Base-by-base conservation (phyloP, 2,329 filamentous ascomycete species). In the Calonectria montana region DNA sequence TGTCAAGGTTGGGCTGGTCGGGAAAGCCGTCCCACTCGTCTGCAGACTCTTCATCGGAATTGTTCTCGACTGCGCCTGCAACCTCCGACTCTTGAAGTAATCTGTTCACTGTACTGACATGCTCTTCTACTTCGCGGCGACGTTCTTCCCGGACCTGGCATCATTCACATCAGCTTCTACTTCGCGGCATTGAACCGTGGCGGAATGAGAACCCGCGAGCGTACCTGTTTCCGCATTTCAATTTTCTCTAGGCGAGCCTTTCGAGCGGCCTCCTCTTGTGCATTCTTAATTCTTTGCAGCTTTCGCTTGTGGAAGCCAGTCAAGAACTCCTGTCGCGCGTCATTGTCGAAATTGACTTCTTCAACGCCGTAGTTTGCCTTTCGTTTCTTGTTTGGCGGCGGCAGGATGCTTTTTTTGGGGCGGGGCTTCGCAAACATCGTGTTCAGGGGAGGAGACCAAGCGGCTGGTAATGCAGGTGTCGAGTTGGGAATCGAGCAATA, bases 291-390 rank as follows among this genome's bases (percentile, higher is more conserved):
- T 43, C 97, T 90, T 82, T 95, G 93, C 65, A 94, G 86, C 84
- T 98, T 98, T 83, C 97, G 93, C 88, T 98, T 99, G 87, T 96
- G 96, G 85, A 99, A 99, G 3, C 97, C 97, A 0, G 95, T 98
- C 70, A 99, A 88, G 81, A 94, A 99, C 80, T 98, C 95, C 75
- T 93, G 87, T 75, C 97, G 92, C 55, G 94, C 94, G 73, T 89
- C 88, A 73, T 89, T 86, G 85, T 99, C 95, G 85, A 98, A 99
- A 65, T 87, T 91, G 83, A 99, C 93, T 82, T 97, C 94, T 80
- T 96, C 94, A 72, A 94, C 87, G 45, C 87, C 84, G 55, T 87
- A 86, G 16, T 88, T 81, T 73, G 83, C 83, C 82, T 93, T 94
- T 75, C 93, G 88, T 80, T 91, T 93, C 84, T 93, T 95, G n/a